Base-by-base conservation (phyloP, 768 basidiomycete genomes). In the Lactarius akahatsu region DNA sequence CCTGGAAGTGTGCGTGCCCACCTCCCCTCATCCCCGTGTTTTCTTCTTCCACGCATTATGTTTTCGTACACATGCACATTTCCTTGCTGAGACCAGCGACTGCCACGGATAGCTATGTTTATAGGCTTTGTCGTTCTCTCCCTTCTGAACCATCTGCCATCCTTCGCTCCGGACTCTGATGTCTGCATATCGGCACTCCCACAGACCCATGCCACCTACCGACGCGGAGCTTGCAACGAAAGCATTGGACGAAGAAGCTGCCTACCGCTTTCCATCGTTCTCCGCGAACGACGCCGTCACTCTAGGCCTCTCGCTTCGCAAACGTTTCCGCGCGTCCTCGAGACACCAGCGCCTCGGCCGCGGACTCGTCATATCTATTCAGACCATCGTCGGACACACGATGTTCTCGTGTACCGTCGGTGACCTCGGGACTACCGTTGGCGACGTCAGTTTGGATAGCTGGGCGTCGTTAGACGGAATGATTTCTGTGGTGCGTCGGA, bases 321-420 rank as follows among this genome's bases (percentile, higher is more conserved):
- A 94, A 76, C 84, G 92, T n/a, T 94, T 94, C 70, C 85, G 91
- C 64, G 83, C 83, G 30, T 85, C 87, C 34, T 81, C 84, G 47
- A 82, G 91, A 26, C 89, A 92, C 74, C 77, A 80, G 23, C 90
- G 88, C 73, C 64, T 61, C 16, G 91, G 91, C 36, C 90, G 90
- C 74, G 92, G 92, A 38, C 83, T 92, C 66, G 87, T 91, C 57
- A 86, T 94, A 69, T 88, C 89, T 10, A 86, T 94, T 64, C 91
- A 92, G 76, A 84, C 88, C 18, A 86, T 90, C 65, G 86, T 86
- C 4, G 92, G 92, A 0, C 90, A 93, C 71, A 86, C 86, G 0
- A 77, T 94, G 43, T 93, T 94, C 73, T 81, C 91, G 1, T 94
- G 92, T 71, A 91, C 92, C 0, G 91, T 92, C 41, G 91, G 92